Evolutionary conservation across 2,329 filamentous ascomycete genomes (phyloP), one percentile per base, ranked within the genome.

Genomic region (Microcyclosporella mali): DNA sequence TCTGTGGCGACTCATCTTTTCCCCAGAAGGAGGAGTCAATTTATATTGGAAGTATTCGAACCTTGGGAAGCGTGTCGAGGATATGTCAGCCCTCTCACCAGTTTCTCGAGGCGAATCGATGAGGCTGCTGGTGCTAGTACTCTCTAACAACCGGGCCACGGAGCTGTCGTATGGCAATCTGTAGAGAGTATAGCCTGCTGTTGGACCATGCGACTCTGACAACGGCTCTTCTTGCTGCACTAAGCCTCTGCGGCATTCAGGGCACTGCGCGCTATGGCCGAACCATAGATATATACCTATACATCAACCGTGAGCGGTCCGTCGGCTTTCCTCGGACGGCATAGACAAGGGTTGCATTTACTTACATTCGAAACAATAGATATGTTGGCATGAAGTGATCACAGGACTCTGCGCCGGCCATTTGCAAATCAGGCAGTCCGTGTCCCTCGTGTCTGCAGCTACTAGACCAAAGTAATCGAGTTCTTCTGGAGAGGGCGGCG

Each of bases 371-470:
- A 43, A 50, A 37, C 46, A 52, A 30, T 45, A 49, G 2, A 35
- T 36, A 35, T 52, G 49, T 16, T 45, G 36, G 19, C 49, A 50
- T 36, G 33, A 19, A 12, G 49, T 52, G 7, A 47, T 37, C 10
- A 50, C 49, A 6, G 39, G 37, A 32, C 42, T 33, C 18, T 36
- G 33, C 10, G 43, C 34, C 18, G 19, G 28, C 11, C 43, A 41
- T 25, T 44, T 38, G 33, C 47, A 52, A 10, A 52, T 49, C 33
- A 33, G 43, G 40, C 49, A 52, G 9, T 41, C 36, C 12, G 36
- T 37, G 30, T 45, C 44, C 21, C 36, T 33, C 17, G 25, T 33
- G n/a, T 45, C 40, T 11, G 35, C 44, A 21, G 37, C 11, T 18
- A 34, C 18, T 7, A 52, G 17, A 10, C 46, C 46, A 36, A 45